Evolutionary conservation across 2,329 filamentous ascomycete species (phyloP), one percentile per base, ranked within the genome.

Genomic region (Microcyclospora tardicrescens): DNA sequence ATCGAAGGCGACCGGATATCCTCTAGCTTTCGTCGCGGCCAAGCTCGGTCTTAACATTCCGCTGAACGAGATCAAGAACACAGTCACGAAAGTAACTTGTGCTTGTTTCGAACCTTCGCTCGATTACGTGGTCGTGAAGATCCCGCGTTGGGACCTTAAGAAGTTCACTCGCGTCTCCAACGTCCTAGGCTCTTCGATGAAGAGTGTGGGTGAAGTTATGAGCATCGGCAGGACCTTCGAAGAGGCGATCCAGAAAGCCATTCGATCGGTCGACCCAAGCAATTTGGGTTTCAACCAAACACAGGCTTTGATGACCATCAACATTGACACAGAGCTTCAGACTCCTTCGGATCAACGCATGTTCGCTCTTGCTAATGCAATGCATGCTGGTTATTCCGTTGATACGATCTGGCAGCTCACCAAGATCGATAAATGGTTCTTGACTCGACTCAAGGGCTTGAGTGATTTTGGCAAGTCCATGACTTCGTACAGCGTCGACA

Each of bases 161-260:
- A 98, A 98, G 67, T 98, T 98, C 65, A 93, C 84, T 19, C 79
- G 91, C 49, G 91, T 96, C 15, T 96, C 89, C 3, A 96, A 87
- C 1, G 81, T 93, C 57, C 80, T 98, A 16, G 89, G 87, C 24
- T 96, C 91, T 2, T 94, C 89, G 10, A 98, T 98, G 91, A 98
- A 96, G 79, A 94, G 85, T 74, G 87, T 98, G 38, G 91, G 91
- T 57, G 91, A 98, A 61, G 91, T 98, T 49, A 96, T 98, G 91
- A 89, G 83, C 55, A 95, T 98, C 51, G 91, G 91, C 41, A 73
- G 91, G 49, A 93, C 84, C 1, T 98, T 98, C 52, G 91, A 98
- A 63, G 91, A 98, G 65, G 91, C 91, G 8, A 94, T 98, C 32
- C 91, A 98, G 56, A 98, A 96, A 64, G 91, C 91, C 14, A 98